Percentiles rank a stretch among this genome's conserved stretches.
These are phyloP conservation scores for Decorospora gaudefroyi DNA, from an alignment of 2,329 filamentous ascomycete species.

Conservation along the genomic window DNA sequence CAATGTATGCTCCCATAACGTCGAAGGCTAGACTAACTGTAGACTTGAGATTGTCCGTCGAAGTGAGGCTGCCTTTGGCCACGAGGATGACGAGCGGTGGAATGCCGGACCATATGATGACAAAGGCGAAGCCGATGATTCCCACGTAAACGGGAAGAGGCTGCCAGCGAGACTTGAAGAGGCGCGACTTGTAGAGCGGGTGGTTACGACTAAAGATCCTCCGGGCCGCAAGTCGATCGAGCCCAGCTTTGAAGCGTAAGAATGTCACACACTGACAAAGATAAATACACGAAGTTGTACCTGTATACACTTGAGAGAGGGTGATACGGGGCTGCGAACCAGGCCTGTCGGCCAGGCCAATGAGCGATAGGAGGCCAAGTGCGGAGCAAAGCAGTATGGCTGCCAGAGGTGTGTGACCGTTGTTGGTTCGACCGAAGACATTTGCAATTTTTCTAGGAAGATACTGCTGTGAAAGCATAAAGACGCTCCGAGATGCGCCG, in stretches of 20 bases:
- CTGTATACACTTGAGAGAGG: conserved; percentile 34
- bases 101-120: conserved; percentile 36
- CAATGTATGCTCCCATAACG: conserved; percentile 32
- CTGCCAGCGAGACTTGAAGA: conserved; percentile 43
- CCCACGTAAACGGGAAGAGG: conserved; percentile 40
- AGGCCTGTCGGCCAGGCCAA: conserved; percentile 26
- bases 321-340: conserved; percentile 36
- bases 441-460: conserved; percentile 21
- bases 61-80: conserved; percentile 16
- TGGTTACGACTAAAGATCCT: conserved; percentile 32
- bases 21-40: conserved; percentile 28
- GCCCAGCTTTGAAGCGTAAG: conserved; percentile 35
- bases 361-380: conserved; percentile 35
- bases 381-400: conserved; percentile 37
- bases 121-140: conserved; percentile 27
- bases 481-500: conserved; percentile 36
- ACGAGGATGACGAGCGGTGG: conserved; percentile 32
- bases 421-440: conserved; percentile 37
- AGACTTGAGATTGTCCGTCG: conserved; percentile 14
- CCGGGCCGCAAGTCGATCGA: conserved; percentile 19
- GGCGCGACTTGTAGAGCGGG: conserved; percentile 25
- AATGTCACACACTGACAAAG: conserved; percentile 37
- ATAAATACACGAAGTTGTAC: conserved; percentile 35
- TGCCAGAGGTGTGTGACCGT: conserved; percentile 36
- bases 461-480: conserved; percentile 35